These are phyloP conservation scores for Cladosporium cucumerinum DNA, from an alignment of 2,329 filamentous ascomycete species.

Conservation along the genomic window DNA sequence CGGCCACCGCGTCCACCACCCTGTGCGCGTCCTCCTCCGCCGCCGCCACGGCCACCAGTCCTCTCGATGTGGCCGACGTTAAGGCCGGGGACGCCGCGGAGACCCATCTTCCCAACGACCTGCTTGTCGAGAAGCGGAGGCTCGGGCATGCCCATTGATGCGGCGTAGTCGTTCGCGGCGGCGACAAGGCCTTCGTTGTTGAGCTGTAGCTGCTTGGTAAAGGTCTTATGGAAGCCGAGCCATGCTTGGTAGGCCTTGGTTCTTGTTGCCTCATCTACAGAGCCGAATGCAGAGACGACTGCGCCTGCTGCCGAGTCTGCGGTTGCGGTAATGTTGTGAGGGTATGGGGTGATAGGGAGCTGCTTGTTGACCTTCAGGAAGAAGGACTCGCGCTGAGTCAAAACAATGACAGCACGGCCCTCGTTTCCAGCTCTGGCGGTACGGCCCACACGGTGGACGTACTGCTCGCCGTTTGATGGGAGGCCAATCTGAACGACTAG, in stretches of 20 bases:
- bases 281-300: slow-evolving; percentile 33
- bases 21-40: slow-evolving; percentile 6
- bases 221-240: slow-evolving; percentile 48
- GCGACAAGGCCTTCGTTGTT: slow-evolving; percentile 40
- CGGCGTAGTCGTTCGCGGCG: slow-evolving; percentile 44
- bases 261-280: slow-evolving; percentile 41
- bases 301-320: slow-evolving; percentile 21
- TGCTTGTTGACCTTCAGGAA: slow-evolving; percentile 49
- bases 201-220: slow-evolving; percentile 42
- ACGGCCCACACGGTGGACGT: slow-evolving; percentile 90
- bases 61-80: slow-evolving; percentile 26
- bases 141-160: slow-evolving; percentile 44
- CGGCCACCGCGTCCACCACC: slow-evolving; percentile 1
- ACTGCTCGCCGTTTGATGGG: slow-evolving; percentile 55
- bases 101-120: slow-evolving; percentile 47
- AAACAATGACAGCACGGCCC: slow-evolving; percentile 53
- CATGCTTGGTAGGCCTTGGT: slow-evolving; percentile 46
- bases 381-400: slow-evolving; percentile 52
- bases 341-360: slow-evolving; percentile 51
- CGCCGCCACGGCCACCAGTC: neutral
- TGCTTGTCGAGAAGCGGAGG: slow-evolving; percentile 45
- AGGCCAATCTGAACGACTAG: slow-evolving; percentile 73
- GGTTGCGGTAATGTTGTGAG: slow-evolving; percentile 39
- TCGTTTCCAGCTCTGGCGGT: slow-evolving; percentile 84
- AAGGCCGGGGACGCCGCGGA: slow-evolving; percentile 46